These are phyloP conservation scores for Plenodomus biglobosus DNA, from an alignment of 2,329 filamentous ascomycete genomes.

Conservation along the genomic window DNA sequence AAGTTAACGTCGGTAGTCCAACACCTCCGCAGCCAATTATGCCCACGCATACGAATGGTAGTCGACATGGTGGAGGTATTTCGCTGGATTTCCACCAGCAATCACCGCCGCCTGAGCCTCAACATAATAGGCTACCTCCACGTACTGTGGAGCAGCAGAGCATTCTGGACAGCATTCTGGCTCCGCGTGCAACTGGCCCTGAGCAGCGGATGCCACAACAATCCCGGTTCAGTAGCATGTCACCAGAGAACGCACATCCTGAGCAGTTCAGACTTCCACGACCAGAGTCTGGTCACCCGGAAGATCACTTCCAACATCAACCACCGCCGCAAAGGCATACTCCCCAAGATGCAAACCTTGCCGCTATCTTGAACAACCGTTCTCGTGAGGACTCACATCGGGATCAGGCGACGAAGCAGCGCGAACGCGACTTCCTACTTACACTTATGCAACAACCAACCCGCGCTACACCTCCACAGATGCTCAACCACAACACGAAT, in stretches of 20 bases:
- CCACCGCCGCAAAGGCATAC: slow-evolving; percentile 35
- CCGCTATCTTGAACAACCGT: slow-evolving; percentile 43
- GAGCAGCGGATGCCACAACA: slow-evolving; percentile 36
- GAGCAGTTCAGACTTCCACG: slow-evolving; percentile 38
- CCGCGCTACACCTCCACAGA: slow-evolving; percentile 37
- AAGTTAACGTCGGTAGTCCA: slow-evolving; percentile 31
- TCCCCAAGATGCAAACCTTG: slow-evolving; percentile 38
- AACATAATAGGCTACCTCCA: slow-evolving; percentile 25
- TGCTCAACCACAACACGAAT: slow-evolving; percentile 39
- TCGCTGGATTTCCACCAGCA: slow-evolving; percentile 37
- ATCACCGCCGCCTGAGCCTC: slow-evolving; percentile 33
- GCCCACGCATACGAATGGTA: slow-evolving; percentile 30
- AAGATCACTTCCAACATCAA: slow-evolving; percentile 35
- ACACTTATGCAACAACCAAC: slow-evolving; percentile 71
- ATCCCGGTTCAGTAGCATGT: slow-evolving; percentile 37
- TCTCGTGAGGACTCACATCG: slow-evolving; percentile 42
- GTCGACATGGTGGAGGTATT: slow-evolving; percentile 33
- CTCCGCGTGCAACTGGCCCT: slow-evolving; percentile 32
- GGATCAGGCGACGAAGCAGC: slow-evolving; percentile 53
- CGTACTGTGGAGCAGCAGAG: slow-evolving; percentile 41
- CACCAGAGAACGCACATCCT: slow-evolving; percentile 34
- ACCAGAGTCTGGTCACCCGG: slow-evolving; percentile 34
- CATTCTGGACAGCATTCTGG: slow-evolving; percentile 41
- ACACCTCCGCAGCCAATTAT: slow-evolving; percentile 20
- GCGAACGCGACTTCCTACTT: slow-evolving; percentile 80